These are phyloP conservation scores for Parastagonospora nodorum DNA, from an alignment of 2,329 filamentous ascomycete genomes.

Conservation along the genomic window DNA sequence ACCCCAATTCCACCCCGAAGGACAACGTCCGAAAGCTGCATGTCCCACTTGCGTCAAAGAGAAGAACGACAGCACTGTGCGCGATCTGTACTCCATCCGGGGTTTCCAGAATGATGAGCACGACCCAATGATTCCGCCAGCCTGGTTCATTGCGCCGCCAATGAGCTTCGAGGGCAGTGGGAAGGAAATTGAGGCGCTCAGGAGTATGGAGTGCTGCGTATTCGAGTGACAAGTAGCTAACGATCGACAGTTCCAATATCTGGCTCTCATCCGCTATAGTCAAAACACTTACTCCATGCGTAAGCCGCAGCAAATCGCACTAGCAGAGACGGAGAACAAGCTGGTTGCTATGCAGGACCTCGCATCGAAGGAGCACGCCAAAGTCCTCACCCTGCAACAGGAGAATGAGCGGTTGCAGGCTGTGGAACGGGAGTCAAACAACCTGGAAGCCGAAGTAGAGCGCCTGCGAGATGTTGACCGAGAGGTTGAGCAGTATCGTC, in stretches of 20 bases:
- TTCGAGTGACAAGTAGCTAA: constrained; percentile 10
- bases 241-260: constrained; percentile 53
- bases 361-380: constrained; percentile 41
- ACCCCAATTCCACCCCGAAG: constrained; percentile 52
- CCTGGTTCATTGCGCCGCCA: constrained; percentile 54
- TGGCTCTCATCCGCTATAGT: constrained; percentile 34
- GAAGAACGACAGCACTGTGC: constrained; percentile 39
- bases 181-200: constrained; percentile 49
- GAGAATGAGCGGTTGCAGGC: constrained; percentile 22
- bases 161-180: constrained; percentile 44
- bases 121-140: constrained; percentile 50
- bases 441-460: constrained; percentile 18
- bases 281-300: constrained; percentile 24
- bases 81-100: constrained; percentile 52
- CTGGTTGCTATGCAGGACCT: constrained; percentile 37
- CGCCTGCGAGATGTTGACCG: constrained; percentile 23
- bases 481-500: constrained; percentile 23
- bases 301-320: constrained; percentile 19
- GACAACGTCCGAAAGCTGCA: constrained; percentile 47
- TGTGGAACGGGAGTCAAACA: constrained; percentile 11
- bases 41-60: constrained; percentile 53
- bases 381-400: constrained; percentile 31
- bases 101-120: constrained; percentile 50
- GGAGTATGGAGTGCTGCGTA: constrained; percentile 37
- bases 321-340: constrained; percentile 27